Evolutionary conservation across 2,329 filamentous ascomycete species (phyloP).

Genomic region (Microascus cirrosus): DNA sequence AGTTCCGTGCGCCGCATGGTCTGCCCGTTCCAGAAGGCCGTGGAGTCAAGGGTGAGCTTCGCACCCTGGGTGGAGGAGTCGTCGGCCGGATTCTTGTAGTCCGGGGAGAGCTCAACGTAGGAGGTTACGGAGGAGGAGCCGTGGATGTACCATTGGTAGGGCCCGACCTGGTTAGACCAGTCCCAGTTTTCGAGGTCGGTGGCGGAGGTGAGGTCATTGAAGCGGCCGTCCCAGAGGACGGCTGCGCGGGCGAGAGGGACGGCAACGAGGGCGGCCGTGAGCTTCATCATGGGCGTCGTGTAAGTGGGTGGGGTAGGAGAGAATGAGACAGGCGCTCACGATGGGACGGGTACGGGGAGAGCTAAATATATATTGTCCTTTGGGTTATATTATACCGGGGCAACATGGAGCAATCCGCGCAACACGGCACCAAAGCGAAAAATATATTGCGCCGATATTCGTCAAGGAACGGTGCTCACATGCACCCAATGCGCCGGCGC

Average conservation of each 20-base stretch:
- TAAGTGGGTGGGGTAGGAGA: background rate
- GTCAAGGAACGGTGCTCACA: background rate
- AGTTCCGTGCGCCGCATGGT: slow-evolving; percentile 63
- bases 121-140: slow-evolving; percentile 41
- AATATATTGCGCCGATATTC: background rate
- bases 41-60: slow-evolving; percentile 54
- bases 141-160: slow-evolving; percentile 71
- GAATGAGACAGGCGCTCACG: background rate
- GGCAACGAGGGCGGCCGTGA: slow-evolving; percentile 1
- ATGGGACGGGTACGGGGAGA: background rate
- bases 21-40: slow-evolving; percentile 61
- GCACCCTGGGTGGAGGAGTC: slow-evolving; percentile 49
- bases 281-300: slow-evolving; percentile 1
- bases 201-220: slow-evolving; percentile 45
- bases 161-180: slow-evolving; percentile 56
- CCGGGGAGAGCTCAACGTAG: slow-evolving; percentile 50
- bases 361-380: background rate
- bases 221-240: slow-evolving; percentile 53
- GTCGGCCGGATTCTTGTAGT: slow-evolving; percentile 57
- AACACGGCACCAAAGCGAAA: background rate
- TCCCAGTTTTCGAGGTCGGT: slow-evolving; percentile 50
- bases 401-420: background rate
- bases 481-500: background rate
- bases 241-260: slow-evolving; percentile 7
- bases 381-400: background rate